phyloP scores from a whole-genome alignment of 129 eudicot species.

The Arctium minus region DNA sequence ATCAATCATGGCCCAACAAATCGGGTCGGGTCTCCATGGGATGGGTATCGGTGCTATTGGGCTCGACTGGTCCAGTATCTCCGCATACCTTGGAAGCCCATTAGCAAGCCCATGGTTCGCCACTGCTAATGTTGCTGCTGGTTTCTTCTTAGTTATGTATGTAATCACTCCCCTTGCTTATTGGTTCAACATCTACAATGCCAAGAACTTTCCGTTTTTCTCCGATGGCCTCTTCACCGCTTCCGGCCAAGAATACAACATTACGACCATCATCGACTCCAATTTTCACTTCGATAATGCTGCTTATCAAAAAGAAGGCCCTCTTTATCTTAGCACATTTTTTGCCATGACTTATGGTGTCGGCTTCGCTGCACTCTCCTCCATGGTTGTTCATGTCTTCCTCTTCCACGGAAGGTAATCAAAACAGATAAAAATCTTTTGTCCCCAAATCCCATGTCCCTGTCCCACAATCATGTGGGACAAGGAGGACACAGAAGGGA shows the following conservation, averaged over 20 bases:
- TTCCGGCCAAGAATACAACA: constrained; percentile 69
- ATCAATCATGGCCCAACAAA: constrained; percentile 82
- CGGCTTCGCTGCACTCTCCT: constrained; percentile 86
- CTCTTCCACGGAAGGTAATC: constrained; percentile 92
- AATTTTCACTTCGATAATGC: constrained; percentile 68
- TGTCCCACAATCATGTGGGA: background rate
- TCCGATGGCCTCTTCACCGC: constrained; percentile 62
- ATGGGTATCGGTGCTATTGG: constrained; percentile 84
- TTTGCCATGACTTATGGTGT: constrained; percentile 97
- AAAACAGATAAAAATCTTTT: background rate
- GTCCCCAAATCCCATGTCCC: background rate
- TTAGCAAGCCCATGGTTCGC: constrained; percentile 99
- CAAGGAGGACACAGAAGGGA: too few species aligned
- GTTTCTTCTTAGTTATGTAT: constrained; percentile 84
- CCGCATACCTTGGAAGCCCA: constrained; percentile 91
- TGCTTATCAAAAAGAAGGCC: constrained; percentile 72
- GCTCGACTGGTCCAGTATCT: constrained; percentile 83
- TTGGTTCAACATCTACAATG: constrained; percentile 77
- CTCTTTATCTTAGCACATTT: constrained; percentile 82
- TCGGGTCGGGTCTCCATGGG: constrained; percentile 85
- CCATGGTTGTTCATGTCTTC: constrained; percentile 79
- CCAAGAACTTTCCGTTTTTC: constrained; percentile 79
- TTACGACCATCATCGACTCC: constrained; percentile 65
- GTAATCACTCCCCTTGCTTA: constrained; percentile 77
- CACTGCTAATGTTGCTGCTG: constrained; percentile 93